These are phyloP conservation scores for Arabidopsis suecica DNA, from an alignment of 345 rosid genomes.

Conservation along the genomic window DNA sequence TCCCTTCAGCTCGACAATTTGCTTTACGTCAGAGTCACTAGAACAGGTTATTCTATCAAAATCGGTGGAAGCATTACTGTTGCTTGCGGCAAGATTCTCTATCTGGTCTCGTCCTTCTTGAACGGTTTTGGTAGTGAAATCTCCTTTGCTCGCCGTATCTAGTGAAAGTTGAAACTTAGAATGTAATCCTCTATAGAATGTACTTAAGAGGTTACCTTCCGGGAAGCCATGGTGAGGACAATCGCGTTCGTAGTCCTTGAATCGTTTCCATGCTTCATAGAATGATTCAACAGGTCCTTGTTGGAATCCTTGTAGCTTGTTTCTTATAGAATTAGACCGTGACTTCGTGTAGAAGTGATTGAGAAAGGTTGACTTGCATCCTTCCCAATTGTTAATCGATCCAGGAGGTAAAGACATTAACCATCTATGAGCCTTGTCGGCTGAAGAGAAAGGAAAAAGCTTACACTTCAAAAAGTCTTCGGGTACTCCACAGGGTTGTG, in stretches of 20 bases:
- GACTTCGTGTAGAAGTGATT: background rate
- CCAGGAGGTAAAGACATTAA: background rate
- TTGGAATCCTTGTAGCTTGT: background rate
- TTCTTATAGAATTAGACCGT: background rate
- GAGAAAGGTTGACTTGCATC: background rate
- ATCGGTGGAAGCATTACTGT: too few relatives aligned
- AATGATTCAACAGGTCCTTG: background rate
- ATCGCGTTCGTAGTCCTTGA: background rate
- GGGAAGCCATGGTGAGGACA: background rate
- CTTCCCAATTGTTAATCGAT: background rate
- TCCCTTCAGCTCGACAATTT: too few relatives aligned
- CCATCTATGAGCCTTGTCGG: background rate
- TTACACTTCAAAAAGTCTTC: background rate
- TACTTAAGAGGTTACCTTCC: background rate
- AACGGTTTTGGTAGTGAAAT: background rate
- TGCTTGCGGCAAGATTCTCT: too few relatives aligned
- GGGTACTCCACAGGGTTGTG: background rate
- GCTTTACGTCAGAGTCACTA: too few relatives aligned
- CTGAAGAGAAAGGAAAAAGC: background rate
- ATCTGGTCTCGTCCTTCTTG: too few relatives aligned
- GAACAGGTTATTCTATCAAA: too few relatives aligned
- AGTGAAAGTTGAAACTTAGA: background rate
- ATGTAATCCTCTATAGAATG: background rate
- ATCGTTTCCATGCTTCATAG: background rate
- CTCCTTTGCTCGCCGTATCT: too few relatives aligned